Base-by-base conservation (phyloP, 148 eudicot species). In the Suaeda aralocaspica region DNA sequence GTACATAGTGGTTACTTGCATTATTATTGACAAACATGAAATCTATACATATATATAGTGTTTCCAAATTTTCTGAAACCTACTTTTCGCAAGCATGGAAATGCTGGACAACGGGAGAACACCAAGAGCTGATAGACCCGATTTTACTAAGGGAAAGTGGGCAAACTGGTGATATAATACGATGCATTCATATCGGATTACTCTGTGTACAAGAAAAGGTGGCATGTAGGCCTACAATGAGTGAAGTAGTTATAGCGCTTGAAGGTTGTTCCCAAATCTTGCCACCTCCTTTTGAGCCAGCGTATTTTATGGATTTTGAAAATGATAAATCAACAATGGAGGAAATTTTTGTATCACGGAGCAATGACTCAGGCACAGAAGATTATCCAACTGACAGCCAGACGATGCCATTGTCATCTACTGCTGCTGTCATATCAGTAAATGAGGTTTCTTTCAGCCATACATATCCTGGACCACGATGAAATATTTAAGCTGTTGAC, bases 1-100 rank as follows among this genome's bases (percentile, higher is more conserved):
- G n/a, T n/a, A n/a, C n/a, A n/a, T n/a, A n/a, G n/a, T n/a, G n/a
- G n/a, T n/a, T n/a, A n/a, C n/a, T n/a, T n/a, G n/a, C n/a, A n/a
- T n/a, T n/a, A n/a, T n/a, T n/a, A n/a, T n/a, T n/a, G n/a, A n/a
- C n/a, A n/a, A n/a, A n/a, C n/a, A n/a, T n/a, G n/a, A n/a, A n/a
- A 36, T 36, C 41, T 36, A 36, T 36, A 36, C 4, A 3, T 8
- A 36, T 36, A 8, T 36, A 8, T 36, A 36, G 8, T 36, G 2
- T 48, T 9, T 19, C n/a, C 49, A 36, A 8, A 36, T 45, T 45
- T 45, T 45, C 49, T 8, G 14, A n/a, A n/a, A 29, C 9, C 11
- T 61, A 36, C 16, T 49, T 33, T 61, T 14, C 16, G 42, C 60
- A 82, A 79, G 79, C 72, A 49, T 82, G 85, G 85, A 73, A 77